phyloP scores from a whole-genome alignment of 768 basidiomycete genomes.

The Erythrobasidium yunnanense region DNA sequence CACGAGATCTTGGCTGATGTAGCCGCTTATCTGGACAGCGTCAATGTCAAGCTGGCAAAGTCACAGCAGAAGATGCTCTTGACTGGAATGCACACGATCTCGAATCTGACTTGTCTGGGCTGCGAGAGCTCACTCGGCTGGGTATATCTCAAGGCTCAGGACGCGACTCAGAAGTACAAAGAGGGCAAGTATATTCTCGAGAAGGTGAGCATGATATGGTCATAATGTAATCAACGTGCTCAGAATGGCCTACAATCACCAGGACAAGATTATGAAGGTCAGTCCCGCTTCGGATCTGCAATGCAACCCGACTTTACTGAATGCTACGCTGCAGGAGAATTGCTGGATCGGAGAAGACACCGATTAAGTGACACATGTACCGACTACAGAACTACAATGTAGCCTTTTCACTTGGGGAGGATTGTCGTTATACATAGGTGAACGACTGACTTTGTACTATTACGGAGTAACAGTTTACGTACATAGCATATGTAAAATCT shows the following conservation, averaged over 20 bases:
- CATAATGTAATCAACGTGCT: neutral
- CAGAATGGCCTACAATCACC: neutral
- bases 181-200: constrained; percentile 2
- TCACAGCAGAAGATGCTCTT: constrained; percentile 23
- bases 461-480: too few species aligned
- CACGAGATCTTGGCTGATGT: too few species aligned
- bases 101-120: constrained; percentile 17
- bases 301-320: neutral
- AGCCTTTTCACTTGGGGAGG: too few species aligned
- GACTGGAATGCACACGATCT: constrained; percentile 23
- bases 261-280: constrained; percentile 5
- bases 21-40: neutral
- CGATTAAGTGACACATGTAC: too few species aligned
- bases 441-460: too few species aligned
- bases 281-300: neutral
- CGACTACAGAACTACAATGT: too few species aligned
- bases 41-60: constrained; percentile 18
- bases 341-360: neutral
- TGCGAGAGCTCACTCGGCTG: constrained; percentile 20
- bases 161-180: constrained; percentile 15
- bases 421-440: too few species aligned
- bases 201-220: neutral
- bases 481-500: too few species aligned
- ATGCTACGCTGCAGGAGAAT: neutral
- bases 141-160: constrained; percentile 21